These are phyloP conservation scores for Naganishia kalamii DNA, from an alignment of 768 basidiomycete genomes.

Conservation along the genomic window DNA sequence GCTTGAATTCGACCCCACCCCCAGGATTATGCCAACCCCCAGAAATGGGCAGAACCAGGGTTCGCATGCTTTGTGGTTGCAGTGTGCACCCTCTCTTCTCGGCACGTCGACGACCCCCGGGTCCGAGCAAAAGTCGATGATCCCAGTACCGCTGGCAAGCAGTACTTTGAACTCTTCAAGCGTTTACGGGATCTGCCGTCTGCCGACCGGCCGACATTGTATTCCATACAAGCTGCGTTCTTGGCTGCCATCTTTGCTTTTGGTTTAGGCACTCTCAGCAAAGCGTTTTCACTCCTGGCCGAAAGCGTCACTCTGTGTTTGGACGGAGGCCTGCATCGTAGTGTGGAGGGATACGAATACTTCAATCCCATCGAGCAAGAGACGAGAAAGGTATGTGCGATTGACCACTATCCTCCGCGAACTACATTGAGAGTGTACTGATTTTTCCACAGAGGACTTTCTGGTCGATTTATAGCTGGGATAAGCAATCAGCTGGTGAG, in stretches of 20 bases:
- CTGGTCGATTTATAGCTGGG: constrained; percentile 91
- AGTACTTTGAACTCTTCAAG: constrained; percentile 84
- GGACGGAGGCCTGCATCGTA: constrained; percentile 82
- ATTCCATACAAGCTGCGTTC: constrained; percentile 84
- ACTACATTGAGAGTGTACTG: background rate
- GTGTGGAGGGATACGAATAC: constrained; percentile 62
- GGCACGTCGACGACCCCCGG: constrained; percentile 86
- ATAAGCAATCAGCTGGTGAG: constrained; percentile 81
- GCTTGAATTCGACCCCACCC: background rate
- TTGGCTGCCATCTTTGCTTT: constrained; percentile 90
- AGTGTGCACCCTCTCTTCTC: constrained; percentile 80
- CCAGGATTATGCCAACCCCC: constrained; percentile 86
- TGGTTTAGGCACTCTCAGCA: constrained; percentile 79
- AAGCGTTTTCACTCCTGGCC: constrained; percentile 75
- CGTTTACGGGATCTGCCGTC: constrained; percentile 81
- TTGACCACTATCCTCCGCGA: too few relatives aligned
- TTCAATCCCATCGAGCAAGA: constrained; percentile 88
- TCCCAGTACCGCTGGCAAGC: constrained; percentile 78
- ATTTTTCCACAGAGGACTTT: constrained; percentile 61
- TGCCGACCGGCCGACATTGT: constrained; percentile 79
- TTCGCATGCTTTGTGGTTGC: constrained; percentile 92
- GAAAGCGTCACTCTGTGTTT: constrained; percentile 81
- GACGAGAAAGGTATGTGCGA: constrained; percentile 59
- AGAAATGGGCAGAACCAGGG: constrained; percentile 92
- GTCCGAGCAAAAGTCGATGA: constrained; percentile 75